Conservation (phyloP, 192 early-diverging fungal genomes). For the Dissophora globulifera region DNA sequence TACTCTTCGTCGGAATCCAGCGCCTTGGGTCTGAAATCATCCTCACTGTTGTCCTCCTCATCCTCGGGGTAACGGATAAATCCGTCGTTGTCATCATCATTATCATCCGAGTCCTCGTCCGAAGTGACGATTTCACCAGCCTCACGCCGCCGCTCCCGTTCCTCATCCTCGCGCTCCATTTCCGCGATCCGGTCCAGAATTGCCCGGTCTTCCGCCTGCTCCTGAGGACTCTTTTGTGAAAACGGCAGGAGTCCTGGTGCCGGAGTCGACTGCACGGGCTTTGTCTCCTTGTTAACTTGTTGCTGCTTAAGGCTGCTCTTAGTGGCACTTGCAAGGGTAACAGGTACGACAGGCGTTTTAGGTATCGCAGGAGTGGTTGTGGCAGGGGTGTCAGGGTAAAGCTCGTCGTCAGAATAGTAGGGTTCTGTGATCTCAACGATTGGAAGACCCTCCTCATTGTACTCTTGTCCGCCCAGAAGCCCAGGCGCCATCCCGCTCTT, state of each 20-base stretch:
- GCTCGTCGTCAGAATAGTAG: conserved; percentile 61
- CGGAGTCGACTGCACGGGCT: conserved; percentile 44
- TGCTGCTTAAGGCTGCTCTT: no score
- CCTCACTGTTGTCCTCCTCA: conserved; percentile 49
- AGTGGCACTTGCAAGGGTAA: no score
- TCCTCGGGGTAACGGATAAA: no score
- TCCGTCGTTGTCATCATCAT: conserved; percentile 31
- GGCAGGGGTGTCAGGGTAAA: no score
- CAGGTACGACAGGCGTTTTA: no score
- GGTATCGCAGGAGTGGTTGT: no score
- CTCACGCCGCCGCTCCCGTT: conserved; percentile 53
- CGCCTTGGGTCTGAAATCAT: conserved; percentile 53
- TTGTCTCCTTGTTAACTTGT: no score
- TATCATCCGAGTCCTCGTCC: conserved; percentile 49
- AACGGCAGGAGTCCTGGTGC: conserved; percentile 30
- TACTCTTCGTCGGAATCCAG: conserved; percentile 54
- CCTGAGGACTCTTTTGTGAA: conserved; percentile 59
- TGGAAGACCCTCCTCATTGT: conserved; percentile 82
- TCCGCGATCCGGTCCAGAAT: conserved; percentile 66
- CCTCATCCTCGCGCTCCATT: conserved; percentile 78
- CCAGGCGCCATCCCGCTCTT: conserved; percentile 49
- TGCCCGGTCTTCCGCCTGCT: conserved; percentile 67
- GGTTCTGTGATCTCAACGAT: conserved; percentile 81
- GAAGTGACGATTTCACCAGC: conserved; percentile 54
- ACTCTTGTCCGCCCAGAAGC: conserved; percentile 49